These are phyloP conservation scores for Coprinopsis cinerea DNA, from an alignment of 768 basidiomycete genomes.

Conservation along the genomic window DNA sequence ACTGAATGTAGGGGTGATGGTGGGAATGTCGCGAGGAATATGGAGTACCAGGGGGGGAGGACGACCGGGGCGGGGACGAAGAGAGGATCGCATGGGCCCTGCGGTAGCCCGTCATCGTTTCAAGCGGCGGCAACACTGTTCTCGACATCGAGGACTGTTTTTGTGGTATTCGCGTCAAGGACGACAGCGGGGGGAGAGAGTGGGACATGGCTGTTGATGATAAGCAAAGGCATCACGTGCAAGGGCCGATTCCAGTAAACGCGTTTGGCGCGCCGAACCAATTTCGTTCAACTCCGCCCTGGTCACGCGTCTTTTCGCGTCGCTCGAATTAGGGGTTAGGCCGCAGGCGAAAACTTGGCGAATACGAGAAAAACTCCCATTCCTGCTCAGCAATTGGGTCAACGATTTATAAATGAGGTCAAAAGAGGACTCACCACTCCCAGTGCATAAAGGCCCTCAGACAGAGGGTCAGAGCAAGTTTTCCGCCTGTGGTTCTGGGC, in stretches of 20 bases:
- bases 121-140: slow-evolving; percentile 12
- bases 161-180: slow-evolving; percentile 18
- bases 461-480: too few species aligned
- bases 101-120: slow-evolving; percentile 16
- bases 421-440: too few species aligned
- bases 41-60: slow-evolving; percentile 36
- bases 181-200: slow-evolving; percentile 22
- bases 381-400: too few species aligned
- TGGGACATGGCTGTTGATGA: slow-evolving; percentile 41
- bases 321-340: too few species aligned
- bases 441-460: too few species aligned
- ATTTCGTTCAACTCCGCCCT: slow-evolving; percentile 22
- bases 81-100: slow-evolving; percentile 17
- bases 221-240: slow-evolving; percentile 41
- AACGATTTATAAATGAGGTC: too few species aligned
- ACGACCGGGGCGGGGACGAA: slow-evolving; percentile 32
- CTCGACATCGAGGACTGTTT: slow-evolving; percentile 17
- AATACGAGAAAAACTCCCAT: too few species aligned
- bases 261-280: slow-evolving; percentile 35
- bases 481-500: too few species aligned
- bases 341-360: too few species aligned
- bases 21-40: slow-evolving; percentile 21
- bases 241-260: slow-evolving; percentile 32
- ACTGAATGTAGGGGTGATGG: slow-evolving; percentile 27
- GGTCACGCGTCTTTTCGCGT: slow-evolving; percentile 27